These are phyloP conservation scores for Fomitopsis betulina DNA, from an alignment of 1,284 basidiomycete genomes.

Conservation along the genomic window DNA sequence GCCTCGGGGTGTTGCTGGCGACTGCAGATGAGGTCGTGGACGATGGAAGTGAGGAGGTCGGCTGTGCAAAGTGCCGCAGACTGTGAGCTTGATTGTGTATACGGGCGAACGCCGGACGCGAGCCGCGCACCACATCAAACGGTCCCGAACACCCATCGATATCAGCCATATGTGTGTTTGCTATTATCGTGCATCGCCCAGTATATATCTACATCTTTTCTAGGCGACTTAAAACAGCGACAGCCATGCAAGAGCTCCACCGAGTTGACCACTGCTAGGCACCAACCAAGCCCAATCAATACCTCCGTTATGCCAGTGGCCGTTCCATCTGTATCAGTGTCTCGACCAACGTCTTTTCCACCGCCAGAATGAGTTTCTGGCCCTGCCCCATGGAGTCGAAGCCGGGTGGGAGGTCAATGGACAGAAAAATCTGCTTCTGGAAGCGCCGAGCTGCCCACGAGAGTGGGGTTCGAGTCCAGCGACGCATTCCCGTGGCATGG, in stretches of 20 bases:
- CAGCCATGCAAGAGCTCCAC: neutral
- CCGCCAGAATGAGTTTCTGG: slow-evolving; percentile 42
- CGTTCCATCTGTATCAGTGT: slow-evolving; percentile 40
- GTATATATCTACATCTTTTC: neutral
- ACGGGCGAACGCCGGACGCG: slow-evolving; percentile 18
- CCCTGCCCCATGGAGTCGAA: slow-evolving; percentile 42
- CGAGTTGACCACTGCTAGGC: neutral
- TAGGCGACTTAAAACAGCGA: neutral
- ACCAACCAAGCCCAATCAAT: neutral
- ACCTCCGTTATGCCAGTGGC: slow-evolving; percentile 2
- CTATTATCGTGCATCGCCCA: slow-evolving; percentile 1
- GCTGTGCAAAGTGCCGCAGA: slow-evolving; percentile 19
- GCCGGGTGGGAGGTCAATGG: slow-evolving; percentile 54
- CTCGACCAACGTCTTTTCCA: slow-evolving; percentile 54
- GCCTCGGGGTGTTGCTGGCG: neutral
- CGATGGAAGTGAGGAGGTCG: slow-evolving; percentile 19
- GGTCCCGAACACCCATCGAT: slow-evolving; percentile 6
- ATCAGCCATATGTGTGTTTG: neutral
- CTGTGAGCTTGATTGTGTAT: slow-evolving; percentile 23
- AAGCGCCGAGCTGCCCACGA: slow-evolving; percentile 49
- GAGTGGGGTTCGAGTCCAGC: neutral
- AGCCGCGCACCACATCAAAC: slow-evolving; percentile 16
- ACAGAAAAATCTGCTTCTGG: slow-evolving; percentile 65
- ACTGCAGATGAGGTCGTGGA: slow-evolving; percentile 11
- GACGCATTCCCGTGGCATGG: neutral